A percentile compares a stretch with the other conserved stretches of the same genome.
phyloP scores from a whole-genome alignment of 2,329 filamentous ascomycete species.

The Trichothecium sympodiale region DNA sequence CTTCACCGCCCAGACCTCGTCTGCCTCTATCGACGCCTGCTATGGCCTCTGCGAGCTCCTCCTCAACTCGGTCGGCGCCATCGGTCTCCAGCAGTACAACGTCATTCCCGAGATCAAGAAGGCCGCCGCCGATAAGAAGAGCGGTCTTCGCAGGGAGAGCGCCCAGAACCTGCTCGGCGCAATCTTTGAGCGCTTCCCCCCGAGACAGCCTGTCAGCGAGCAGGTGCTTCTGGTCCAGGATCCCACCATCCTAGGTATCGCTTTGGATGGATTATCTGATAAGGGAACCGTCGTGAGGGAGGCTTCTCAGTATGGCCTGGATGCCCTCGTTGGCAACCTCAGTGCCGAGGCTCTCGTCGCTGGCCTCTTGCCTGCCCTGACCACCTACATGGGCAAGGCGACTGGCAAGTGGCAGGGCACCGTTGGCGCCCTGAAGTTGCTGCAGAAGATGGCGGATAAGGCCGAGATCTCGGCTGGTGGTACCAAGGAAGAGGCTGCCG shows the following conservation, averaged over 20 bases:
- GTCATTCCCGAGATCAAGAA: constrained; percentile 49
- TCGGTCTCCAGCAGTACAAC: constrained; percentile 41
- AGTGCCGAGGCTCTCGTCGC: constrained; percentile 73
- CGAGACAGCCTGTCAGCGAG: constrained; percentile 67
- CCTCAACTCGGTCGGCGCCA: constrained; percentile 40
- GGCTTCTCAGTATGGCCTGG: constrained; percentile 85
- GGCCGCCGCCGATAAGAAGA: constrained; percentile 90
- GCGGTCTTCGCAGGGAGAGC: constrained; percentile 70
- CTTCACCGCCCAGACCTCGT: constrained; percentile 58
- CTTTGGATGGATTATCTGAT: constrained; percentile 78
- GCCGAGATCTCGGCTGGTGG: constrained; percentile 71
- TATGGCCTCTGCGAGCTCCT: constrained; percentile 51
- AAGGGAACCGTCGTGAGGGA: constrained; percentile 84
- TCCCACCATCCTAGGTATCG: constrained; percentile 57
- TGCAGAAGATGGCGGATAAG: constrained; percentile 93
- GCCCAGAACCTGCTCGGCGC: constrained; percentile 93
- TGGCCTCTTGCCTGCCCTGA: constrained; percentile 68
- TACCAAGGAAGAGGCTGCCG: constrained; percentile 70
- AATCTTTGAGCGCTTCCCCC: constrained; percentile 80
- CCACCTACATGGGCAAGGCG: constrained; percentile 66
- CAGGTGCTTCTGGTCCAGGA: constrained; percentile 74
- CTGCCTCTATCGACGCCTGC: constrained; percentile 54
- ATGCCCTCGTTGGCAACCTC: constrained; percentile 73
- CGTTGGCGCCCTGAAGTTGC: constrained; percentile 70
- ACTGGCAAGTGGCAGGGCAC: constrained; percentile 97